Percentiles rank a stretch among this genome's conserved stretches.
Evolutionary conservation across 2,329 filamentous ascomycete genomes (phyloP).

Genomic region (Trichoderma asperellum): DNA sequence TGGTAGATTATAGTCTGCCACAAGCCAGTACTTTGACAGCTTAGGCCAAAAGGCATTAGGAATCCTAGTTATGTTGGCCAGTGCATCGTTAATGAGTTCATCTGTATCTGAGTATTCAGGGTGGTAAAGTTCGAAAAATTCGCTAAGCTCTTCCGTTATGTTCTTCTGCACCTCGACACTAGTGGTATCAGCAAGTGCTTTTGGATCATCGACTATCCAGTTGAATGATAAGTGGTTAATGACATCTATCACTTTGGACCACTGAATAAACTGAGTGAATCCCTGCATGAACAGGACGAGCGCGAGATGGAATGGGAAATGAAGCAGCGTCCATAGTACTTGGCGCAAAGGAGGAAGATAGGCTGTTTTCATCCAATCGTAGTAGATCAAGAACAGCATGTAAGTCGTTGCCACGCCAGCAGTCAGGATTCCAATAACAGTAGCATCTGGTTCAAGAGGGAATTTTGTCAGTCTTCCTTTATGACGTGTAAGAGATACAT

Average conservation of each 20-base stretch:
- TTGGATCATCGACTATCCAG: conserved; percentile 28
- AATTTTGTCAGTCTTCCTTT: background rate
- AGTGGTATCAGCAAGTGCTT: conserved; percentile 31
- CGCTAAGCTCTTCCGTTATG: conserved; percentile 30
- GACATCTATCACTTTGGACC: conserved; percentile 46
- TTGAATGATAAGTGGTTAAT: conserved; percentile 32
- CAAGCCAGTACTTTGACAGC: conserved; percentile 19
- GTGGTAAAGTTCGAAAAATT: conserved; percentile 38
- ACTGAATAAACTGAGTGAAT: conserved; percentile 59
- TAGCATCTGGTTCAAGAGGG: conserved; percentile 30
- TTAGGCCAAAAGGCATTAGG: conserved; percentile 38
- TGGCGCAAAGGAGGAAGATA: conserved; percentile 61
- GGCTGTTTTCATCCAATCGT: conserved; percentile 68
- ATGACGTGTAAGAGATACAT: background rate
- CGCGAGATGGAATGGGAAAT: conserved; percentile 66
- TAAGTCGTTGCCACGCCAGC: conserved; percentile 49
- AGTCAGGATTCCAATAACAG: conserved; percentile 47
- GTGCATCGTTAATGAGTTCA: conserved; percentile 33
- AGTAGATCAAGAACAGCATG: conserved; percentile 52
- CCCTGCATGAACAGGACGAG: conserved; percentile 68
- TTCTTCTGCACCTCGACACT: conserved; percentile 31
- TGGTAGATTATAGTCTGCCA: background rate
- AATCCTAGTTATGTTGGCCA: conserved; percentile 38
- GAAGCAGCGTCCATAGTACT: conserved; percentile 60
- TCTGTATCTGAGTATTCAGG: conserved; percentile 34